A percentile compares a stretch with the other conserved stretches of the same genome.
phyloP scores from a whole-genome alignment of 2,329 filamentous ascomycete species.

The Aureobasidium lini region DNA sequence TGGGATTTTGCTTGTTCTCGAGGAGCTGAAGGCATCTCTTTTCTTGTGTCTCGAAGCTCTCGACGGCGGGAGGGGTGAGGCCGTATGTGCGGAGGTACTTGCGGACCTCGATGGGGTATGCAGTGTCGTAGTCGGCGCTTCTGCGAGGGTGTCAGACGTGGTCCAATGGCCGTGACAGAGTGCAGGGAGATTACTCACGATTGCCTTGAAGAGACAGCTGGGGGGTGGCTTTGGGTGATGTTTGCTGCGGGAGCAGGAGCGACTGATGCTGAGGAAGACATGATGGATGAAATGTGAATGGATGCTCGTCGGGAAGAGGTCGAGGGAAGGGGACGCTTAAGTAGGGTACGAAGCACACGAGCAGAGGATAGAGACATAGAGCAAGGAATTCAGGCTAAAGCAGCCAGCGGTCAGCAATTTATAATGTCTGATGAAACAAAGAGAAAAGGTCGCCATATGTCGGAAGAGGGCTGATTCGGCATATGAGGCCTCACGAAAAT shows the following conservation, averaged over 20 bases:
- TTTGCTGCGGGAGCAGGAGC: conserved; percentile 17
- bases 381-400: conserved; percentile 11
- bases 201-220: conserved; percentile 25
- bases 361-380: conserved; percentile 11
- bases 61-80: conserved; percentile 43
- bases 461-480: conserved; percentile 2
- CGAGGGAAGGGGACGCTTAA: neutral
- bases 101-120: conserved; percentile 42
- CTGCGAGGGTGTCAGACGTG: conserved; percentile 19
- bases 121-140: conserved; percentile 43
- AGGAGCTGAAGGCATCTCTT: conserved; percentile 63
- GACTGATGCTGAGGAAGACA: conserved; percentile 31
- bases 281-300: conserved; percentile 1
- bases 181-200: conserved; percentile 18
- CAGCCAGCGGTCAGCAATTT: conserved; percentile 9
- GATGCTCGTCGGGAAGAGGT: neutral
- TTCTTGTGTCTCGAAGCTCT: conserved; percentile 43
- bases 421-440: neutral
- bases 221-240: conserved; percentile 27
- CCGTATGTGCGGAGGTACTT: conserved; percentile 46
- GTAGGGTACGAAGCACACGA: conserved; percentile 2
- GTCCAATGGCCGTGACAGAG: conserved; percentile 12
- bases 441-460: neutral
- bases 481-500: conserved; percentile 6
- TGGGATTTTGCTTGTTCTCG: conserved; percentile 56